A percentile compares a stretch with the other conserved stretches of the same genome.
Evolutionary conservation across 768 basidiomycete species (phyloP).

Genomic region (Pleurotus citrinopileatus): DNA sequence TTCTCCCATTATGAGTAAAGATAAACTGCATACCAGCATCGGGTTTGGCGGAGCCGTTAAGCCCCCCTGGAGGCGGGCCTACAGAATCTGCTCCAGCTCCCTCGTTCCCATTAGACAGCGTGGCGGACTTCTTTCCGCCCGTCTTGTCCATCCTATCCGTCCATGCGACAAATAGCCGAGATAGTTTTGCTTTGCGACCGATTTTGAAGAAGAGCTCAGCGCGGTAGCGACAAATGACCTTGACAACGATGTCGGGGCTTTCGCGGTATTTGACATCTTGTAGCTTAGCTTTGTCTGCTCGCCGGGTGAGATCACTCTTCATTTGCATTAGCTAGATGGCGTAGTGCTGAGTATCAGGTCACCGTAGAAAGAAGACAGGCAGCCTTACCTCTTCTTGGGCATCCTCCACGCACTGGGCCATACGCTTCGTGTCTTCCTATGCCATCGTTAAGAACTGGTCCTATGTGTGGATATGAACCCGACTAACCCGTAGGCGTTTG

Average conservation of each 20-base stretch:
- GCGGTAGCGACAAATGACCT: constrained; percentile 85
- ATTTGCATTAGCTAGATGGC: constrained; percentile 64
- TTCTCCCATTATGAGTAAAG: constrained; percentile 80
- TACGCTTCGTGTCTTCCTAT: constrained; percentile 83
- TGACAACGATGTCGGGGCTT: constrained; percentile 87
- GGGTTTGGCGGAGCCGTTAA: constrained; percentile 50
- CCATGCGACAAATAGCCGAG: constrained; percentile 83
- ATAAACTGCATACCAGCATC: constrained; percentile 70
- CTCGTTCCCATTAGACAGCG: constrained; percentile 18
- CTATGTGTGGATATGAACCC: background rate
- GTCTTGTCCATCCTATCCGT: constrained; percentile 81
- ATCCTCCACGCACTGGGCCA: constrained; percentile 79
- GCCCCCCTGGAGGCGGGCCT: constrained; percentile 22
- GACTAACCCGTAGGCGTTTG: constrained; percentile 76
- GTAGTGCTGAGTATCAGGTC: constrained; percentile 12
- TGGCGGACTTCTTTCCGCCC: constrained; percentile 37
- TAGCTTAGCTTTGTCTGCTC: constrained; percentile 72
- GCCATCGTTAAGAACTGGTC: constrained; percentile 18
- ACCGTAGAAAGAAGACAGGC: too few species aligned
- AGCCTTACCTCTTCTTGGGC: constrained; percentile 89
- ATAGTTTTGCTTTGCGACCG: constrained; percentile 84
- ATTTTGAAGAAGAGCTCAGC: constrained; percentile 93
- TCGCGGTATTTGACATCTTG: constrained; percentile 82
- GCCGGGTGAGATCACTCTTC: constrained; percentile 80
- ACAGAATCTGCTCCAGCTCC: constrained; percentile 21